Percentiles rank a stretch among this genome's conserved stretches.
Conservation (phyloP, 1,139 yeast species). For the Yamadazyma taylorii region DNA sequence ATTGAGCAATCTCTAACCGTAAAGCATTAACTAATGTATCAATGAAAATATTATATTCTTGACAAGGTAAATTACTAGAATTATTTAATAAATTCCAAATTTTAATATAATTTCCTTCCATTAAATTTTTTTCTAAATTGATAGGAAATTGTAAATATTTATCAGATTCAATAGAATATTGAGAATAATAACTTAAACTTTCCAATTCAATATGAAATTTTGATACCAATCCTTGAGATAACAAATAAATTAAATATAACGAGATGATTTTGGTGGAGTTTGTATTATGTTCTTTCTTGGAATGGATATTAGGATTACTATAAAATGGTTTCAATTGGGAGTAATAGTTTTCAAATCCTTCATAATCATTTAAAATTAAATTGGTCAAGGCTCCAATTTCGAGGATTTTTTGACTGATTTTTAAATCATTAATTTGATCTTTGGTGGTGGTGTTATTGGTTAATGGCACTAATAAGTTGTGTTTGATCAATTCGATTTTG, state of each 20-base stretch:
- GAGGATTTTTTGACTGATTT: constrained; percentile 75
- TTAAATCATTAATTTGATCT: constrained; percentile 62
- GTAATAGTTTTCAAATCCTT: constrained; percentile 67
- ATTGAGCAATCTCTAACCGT: constrained; percentile 84
- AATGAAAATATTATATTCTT: constrained; percentile 60
- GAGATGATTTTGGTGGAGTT: constrained; percentile 74
- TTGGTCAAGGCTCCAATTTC: constrained; percentile 86
- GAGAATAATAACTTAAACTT: constrained; percentile 53
- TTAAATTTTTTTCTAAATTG: constrained; percentile 85
- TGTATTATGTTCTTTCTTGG: constrained; percentile 51
- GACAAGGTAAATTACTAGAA: constrained; percentile 51
- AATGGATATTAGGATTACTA: constrained; percentile 46
- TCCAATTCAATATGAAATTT: constrained; percentile 90
- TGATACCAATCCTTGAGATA: constrained; percentile 82
- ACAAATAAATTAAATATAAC: constrained; percentile 69
- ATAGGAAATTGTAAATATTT: constrained; percentile 78
- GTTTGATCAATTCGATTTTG: constrained; percentile 76
- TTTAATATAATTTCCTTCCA: constrained; percentile 95
- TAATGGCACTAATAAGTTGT: constrained; percentile 75
- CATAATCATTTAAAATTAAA: constrained; percentile 62
- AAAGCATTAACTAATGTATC: constrained; percentile 71
- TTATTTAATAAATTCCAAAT: constrained; percentile 77
- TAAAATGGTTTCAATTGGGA: constrained; percentile 81
- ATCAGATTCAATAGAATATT: constrained; percentile 46
- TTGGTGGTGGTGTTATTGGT: constrained; percentile 33